Evolutionary conservation across 2,329 filamentous ascomycete genomes (phyloP).

Genomic region (Epichloe sylvatica): DNA sequence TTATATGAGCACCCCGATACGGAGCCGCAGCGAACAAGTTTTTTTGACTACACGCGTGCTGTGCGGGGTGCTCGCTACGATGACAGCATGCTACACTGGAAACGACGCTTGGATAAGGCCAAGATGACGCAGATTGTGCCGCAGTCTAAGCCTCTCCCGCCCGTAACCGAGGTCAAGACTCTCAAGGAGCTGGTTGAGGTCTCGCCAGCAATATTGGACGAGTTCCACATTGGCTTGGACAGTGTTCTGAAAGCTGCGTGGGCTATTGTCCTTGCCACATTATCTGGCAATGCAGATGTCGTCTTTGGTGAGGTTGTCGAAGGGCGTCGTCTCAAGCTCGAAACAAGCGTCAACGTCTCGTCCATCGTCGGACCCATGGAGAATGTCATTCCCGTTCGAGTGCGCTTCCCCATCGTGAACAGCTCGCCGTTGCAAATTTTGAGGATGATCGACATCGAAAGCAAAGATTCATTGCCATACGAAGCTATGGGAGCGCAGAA

Average conservation of each 20-base stretch:
- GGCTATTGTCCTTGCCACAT: conserved; percentile 38
- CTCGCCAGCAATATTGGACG: conserved; percentile 21
- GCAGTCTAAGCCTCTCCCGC: conserved; percentile 26
- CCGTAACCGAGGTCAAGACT: conserved; percentile 25
- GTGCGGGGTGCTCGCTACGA: conserved; percentile 22
- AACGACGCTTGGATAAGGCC: conserved; percentile 28
- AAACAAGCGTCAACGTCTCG: conserved; percentile 40
- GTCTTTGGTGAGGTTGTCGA: conserved; percentile 42
- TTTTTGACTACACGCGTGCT: conserved; percentile 34
- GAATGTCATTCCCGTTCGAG: conserved; percentile 35
- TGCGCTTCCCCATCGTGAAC: conserved; percentile 28
- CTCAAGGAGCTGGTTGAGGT: conserved; percentile 27
- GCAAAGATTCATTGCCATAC: conserved; percentile 31
- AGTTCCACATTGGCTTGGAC: conserved; percentile 33
- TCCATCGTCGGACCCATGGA: conserved; percentile 33
- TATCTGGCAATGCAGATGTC: conserved; percentile 35
- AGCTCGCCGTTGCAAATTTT: conserved; percentile 36
- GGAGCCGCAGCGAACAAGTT: conserved; percentile 26
- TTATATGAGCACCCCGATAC: conserved; percentile 28
- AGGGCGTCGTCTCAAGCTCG: conserved; percentile 29
- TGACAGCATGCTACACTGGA: conserved; percentile 33
- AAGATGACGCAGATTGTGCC: conserved; percentile 32
- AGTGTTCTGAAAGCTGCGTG: conserved; percentile 44
- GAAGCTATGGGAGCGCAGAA: conserved; percentile 37
- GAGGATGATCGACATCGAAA: conserved; percentile 34